phyloP scores from a whole-genome alignment of 495 filamentous ascomycete species.

The Penicillium angulare region DNA sequence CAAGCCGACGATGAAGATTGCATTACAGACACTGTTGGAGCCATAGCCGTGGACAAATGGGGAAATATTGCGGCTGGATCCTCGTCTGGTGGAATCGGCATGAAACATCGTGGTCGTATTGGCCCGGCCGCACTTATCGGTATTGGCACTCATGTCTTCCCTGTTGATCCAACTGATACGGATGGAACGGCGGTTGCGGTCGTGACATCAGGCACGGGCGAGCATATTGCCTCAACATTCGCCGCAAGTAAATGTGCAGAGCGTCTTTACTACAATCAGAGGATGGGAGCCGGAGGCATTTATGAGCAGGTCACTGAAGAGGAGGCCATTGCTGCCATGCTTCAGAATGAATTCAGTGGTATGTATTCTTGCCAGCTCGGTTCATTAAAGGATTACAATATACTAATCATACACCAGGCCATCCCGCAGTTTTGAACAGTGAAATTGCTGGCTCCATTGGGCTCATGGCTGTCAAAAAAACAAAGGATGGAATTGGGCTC shows the following conservation, averaged over 20 bases:
- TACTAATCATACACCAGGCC: slow-evolving; percentile 43
- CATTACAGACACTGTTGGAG: slow-evolving; percentile 92
- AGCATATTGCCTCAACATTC: slow-evolving; percentile 93
- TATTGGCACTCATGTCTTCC: slow-evolving; percentile 84
- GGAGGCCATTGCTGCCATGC: slow-evolving; percentile 65
- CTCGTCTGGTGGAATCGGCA: slow-evolving; percentile 97
- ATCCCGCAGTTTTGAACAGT: slow-evolving; percentile 72
- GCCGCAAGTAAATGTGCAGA: slow-evolving; percentile 77
- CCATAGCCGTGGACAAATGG: slow-evolving; percentile 80
- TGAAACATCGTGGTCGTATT: slow-evolving; percentile 90
- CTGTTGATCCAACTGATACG: slow-evolving; percentile 58
- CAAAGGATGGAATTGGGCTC: slow-evolving; percentile 63
- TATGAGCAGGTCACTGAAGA: slow-evolving; percentile 69
- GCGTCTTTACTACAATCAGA: slow-evolving; percentile 66
- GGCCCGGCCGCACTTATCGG: slow-evolving; percentile 92
- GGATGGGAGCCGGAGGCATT: slow-evolving; percentile 55
- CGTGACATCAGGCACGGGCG: slow-evolving; percentile 90
- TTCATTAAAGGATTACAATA: not conserved
- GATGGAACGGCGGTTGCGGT: slow-evolving; percentile 65
- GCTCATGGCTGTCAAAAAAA: slow-evolving; percentile 80
- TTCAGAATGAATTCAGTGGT: slow-evolving; percentile 78
- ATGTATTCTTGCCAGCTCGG: slow-evolving; percentile 7
- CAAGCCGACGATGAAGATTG: slow-evolving; percentile 29
- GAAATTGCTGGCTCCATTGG: slow-evolving; percentile 76
- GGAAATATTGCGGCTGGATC: slow-evolving; percentile 95